These are phyloP conservation scores for Cryphonectria carpinicola DNA, from an alignment of 2,329 filamentous ascomycete species.

Conservation along the genomic window DNA sequence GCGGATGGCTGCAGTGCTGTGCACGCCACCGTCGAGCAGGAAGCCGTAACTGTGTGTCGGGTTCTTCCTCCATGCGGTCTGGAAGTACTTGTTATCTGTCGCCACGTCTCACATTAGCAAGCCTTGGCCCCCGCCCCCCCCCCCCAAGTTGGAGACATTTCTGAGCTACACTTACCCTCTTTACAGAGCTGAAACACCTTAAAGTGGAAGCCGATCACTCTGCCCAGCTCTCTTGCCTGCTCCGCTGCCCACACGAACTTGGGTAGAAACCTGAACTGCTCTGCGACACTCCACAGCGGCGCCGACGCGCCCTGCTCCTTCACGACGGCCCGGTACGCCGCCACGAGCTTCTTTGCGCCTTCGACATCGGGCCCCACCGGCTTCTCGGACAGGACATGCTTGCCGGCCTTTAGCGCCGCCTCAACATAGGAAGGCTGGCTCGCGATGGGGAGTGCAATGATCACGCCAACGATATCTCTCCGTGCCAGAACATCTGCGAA, in stretches of 20 bases:
- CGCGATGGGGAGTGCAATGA: slow-evolving; percentile 62
- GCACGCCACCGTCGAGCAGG: slow-evolving; percentile 73
- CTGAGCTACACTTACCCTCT: slow-evolving; percentile 26
- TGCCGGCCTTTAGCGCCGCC: slow-evolving; percentile 61
- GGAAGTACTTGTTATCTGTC: slow-evolving; percentile 46
- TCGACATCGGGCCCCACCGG: slow-evolving; percentile 45
- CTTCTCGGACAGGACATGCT: slow-evolving; percentile 46
- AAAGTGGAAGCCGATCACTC: slow-evolving; percentile 49
- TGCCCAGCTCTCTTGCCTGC: slow-evolving; percentile 56
- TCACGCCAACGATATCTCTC: slow-evolving; percentile 55
- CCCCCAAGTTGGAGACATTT: no score
- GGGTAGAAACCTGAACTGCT: slow-evolving; percentile 69
- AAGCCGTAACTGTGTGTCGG: slow-evolving; percentile 74
- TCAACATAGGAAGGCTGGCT: slow-evolving; percentile 61
- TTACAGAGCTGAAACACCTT: slow-evolving; percentile 48
- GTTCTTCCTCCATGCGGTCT: slow-evolving; percentile 63
- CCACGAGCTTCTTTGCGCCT: slow-evolving; percentile 41
- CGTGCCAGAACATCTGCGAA: slow-evolving; percentile 54
- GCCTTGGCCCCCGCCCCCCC: background rate
- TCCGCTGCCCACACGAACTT: slow-evolving; percentile 56
- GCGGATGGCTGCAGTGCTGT: slow-evolving; percentile 65
- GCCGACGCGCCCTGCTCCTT: slow-evolving; percentile 38
- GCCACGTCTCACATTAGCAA: background rate
- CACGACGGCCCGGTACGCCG: slow-evolving; percentile 42
- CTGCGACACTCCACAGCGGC: slow-evolving; percentile 58